phyloP scores from a whole-genome alignment of 768 basidiomycete genomes.

The Tulasnella calospora region DNA sequence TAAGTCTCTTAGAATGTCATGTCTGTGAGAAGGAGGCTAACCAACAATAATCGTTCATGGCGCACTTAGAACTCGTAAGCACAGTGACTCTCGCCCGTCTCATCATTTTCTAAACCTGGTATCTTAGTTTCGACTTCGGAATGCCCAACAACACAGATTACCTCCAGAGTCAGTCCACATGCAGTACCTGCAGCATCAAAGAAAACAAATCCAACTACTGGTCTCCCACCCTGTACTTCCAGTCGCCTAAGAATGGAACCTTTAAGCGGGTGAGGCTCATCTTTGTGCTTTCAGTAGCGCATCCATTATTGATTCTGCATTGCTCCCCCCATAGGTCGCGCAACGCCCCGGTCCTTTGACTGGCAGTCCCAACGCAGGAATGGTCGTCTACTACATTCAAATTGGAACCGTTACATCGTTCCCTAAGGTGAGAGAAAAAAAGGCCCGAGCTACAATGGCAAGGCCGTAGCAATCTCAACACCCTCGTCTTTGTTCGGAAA shows the following conservation, averaged over 20 bases:
- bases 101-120: background rate
- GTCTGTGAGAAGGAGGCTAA: background rate
- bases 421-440: constrained; percentile 23
- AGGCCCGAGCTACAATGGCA: background rate
- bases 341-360: constrained; percentile 25
- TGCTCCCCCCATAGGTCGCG: background rate
- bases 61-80: background rate
- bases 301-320: background rate
- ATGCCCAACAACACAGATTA: constrained; percentile 25
- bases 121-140: constrained; percentile 23
- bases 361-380: constrained; percentile 27
- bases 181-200: constrained; percentile 23
- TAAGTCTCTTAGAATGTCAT: background rate
- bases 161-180: constrained; percentile 10
- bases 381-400: constrained; percentile 28
- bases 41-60: background rate
- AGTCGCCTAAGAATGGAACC: constrained; percentile 18
- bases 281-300: background rate
- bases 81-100: background rate
- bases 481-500: background rate
- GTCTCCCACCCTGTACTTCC: constrained; percentile 28
- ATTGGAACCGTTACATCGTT: constrained; percentile 25
- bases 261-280: constrained; percentile 22
- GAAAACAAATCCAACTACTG: constrained; percentile 28
- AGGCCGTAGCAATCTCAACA: no score